Conservation (phyloP, 1,284 basidiomycete genomes). For the Apiotrichum sp. region DNA sequence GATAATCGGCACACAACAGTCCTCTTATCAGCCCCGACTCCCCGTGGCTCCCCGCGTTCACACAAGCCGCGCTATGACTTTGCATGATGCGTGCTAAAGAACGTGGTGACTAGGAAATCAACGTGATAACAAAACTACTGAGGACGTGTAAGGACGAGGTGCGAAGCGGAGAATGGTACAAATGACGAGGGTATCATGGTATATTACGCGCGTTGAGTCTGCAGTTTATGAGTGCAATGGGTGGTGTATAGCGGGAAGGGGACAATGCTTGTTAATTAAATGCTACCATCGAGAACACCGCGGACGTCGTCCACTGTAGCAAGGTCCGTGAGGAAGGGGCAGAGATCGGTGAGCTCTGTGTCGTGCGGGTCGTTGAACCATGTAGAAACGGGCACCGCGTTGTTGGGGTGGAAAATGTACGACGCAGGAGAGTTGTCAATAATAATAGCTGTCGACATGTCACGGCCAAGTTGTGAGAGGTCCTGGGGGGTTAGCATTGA, state of each 20-base stretch:
- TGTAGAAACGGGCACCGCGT: constrained; percentile 95
- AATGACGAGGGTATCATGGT: not conserved
- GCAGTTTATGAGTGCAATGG: not conserved
- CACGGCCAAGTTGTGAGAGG: constrained; percentile 89
- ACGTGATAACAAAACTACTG: constrained; percentile 1
- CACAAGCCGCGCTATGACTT: not conserved
- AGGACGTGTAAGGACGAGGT: not conserved
- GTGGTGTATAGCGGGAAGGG: not conserved
- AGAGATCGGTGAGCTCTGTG: constrained; percentile 90
- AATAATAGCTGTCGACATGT: constrained; percentile 90
- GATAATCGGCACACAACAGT: too few species aligned
- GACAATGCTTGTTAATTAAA: constrained; percentile 16
- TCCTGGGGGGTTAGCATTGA: constrained; percentile 55
- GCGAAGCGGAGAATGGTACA: not conserved
- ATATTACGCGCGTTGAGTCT: constrained; percentile 1
- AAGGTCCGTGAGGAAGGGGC: constrained; percentile 87
- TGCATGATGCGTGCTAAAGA: constrained; percentile 7
- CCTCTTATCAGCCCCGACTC: too few species aligned
- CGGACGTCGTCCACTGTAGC: constrained; percentile 81
- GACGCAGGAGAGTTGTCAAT: constrained; percentile 98
- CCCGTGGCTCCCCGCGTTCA: too few species aligned
- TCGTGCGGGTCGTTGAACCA: constrained; percentile 99
- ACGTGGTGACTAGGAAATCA: constrained; percentile 6
- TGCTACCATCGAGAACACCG: constrained; percentile 67
- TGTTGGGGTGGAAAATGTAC: constrained; percentile 97